Evolutionary conservation across 768 basidiomycete genomes (phyloP), one percentile per base, ranked within the genome.

Genomic region (Russula earlei): DNA sequence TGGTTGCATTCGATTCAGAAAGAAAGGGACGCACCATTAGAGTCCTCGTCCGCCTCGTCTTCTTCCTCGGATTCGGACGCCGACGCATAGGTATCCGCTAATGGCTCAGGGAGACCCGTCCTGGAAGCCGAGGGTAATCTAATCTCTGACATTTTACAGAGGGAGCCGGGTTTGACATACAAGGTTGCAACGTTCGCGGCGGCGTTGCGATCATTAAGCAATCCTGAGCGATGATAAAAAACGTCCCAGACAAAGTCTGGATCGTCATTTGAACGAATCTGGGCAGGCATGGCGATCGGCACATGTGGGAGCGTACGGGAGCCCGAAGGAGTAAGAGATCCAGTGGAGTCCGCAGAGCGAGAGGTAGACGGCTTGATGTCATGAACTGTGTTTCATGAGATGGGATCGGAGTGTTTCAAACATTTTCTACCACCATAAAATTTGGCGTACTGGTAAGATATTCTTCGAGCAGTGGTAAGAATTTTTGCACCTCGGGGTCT

Each of bases 171-270:
- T 44, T n/a, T 42, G 33, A 69, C 79, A 49, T 67, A 90, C 87
- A 86, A 64, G 0, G 80, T 88, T 19, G 77, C 88, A 52, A 85
- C 70, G 44, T 77, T 77, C 7, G 72, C 74, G 19, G 77, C 74
- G 19, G 64, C 63, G 52, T 79, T 79, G 77, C 83, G 82, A 67
- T 85, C 82, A 17, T 74, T 74, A 38, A 80, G 67, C 11, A 80
- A 75, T 19, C 76, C 75, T 0, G 83, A 82, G 22, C 82, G 75
- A 60, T 84, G 85, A 62, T 87, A 89, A 65, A 89, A 91, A 20
- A 91, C 79, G 63, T 91, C 88, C 81, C 84, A 90, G 22, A 91
- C 88, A 61, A 87, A 91, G 62, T 89, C 88, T 25, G 76, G 76
- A 4, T 68, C 66, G n/a, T 54, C 62, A 17, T 20, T 37, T 8